Conservation (phyloP, 2,329 filamentous ascomycete genomes). For the Talaromyces islandicus region DNA sequence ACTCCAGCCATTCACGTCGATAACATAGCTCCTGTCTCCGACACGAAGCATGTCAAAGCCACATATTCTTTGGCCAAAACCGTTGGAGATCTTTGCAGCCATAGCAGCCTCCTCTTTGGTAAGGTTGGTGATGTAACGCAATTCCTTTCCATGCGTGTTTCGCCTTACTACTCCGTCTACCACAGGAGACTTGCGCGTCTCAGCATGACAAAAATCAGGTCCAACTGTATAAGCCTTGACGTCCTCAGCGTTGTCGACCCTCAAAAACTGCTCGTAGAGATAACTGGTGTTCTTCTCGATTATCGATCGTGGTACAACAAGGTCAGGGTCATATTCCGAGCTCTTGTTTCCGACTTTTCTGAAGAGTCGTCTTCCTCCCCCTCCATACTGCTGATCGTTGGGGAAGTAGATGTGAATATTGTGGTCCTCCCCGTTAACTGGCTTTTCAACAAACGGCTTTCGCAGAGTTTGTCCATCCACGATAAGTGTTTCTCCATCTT, state of each 20-base stretch:
- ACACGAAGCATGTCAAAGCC: slow-evolving; percentile 91
- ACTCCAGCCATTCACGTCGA: slow-evolving; percentile 99
- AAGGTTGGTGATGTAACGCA: slow-evolving; percentile 87
- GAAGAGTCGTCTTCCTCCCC: slow-evolving; percentile 86
- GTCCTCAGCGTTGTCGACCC: slow-evolving; percentile 94
- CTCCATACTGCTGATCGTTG: slow-evolving; percentile 64
- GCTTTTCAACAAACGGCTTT: slow-evolving; percentile 98
- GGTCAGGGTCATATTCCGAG: slow-evolving; percentile 79
- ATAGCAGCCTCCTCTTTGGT: slow-evolving; percentile 75
- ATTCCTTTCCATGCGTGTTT: slow-evolving; percentile 95
- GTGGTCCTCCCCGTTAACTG: slow-evolving; percentile 95
- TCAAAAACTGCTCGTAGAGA: slow-evolving; percentile 95
- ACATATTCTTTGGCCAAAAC: slow-evolving; percentile 91
- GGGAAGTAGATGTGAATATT: slow-evolving; percentile 99
- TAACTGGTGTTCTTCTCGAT: slow-evolving; percentile 78
- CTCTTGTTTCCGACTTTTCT: slow-evolving; percentile 98
- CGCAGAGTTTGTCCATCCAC: slow-evolving; percentile 77
- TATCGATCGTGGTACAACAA: slow-evolving; percentile 72
- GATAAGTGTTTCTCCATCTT: slow-evolving; percentile 78
- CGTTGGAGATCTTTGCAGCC: slow-evolving; percentile 80
- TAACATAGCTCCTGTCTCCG: slow-evolving; percentile 87
- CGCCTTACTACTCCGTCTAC: slow-evolving; percentile 93
- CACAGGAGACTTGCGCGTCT: slow-evolving; percentile 94
- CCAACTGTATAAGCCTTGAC: slow-evolving; percentile 98
- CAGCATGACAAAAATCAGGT: slow-evolving; percentile 85